Evolutionary conservation across 2,329 filamentous ascomycete genomes (phyloP).

Genomic region (Botryosphaeria agaves): DNA sequence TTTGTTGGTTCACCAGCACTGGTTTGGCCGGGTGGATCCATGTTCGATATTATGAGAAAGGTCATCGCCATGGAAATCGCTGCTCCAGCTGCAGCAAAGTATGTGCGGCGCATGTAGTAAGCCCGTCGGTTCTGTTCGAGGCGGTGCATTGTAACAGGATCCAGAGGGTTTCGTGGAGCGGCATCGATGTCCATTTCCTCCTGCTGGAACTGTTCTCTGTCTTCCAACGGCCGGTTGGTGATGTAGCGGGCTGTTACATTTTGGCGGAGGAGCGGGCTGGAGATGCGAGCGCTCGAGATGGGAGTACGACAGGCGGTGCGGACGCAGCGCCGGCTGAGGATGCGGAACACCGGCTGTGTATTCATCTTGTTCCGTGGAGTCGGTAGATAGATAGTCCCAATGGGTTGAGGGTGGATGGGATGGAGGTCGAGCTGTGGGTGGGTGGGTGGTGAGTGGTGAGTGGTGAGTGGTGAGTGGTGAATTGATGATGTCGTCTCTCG

Average conservation of each 20-base stretch:
- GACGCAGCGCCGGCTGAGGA: too few species aligned
- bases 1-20: neutral
- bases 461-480: neutral
- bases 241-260: too few species aligned
- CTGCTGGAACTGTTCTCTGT: too few species aligned
- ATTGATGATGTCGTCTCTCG: neutral
- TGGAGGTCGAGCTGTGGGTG: neutral
- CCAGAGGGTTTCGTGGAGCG: constrained; percentile 4
- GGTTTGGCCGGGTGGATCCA: constrained; percentile 12
- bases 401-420: neutral
- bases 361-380: too few species aligned
- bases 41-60: constrained; percentile 15
- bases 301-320: too few species aligned
- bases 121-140: constrained; percentile 14
- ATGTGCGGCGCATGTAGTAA: constrained; percentile 10
- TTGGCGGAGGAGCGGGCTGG: too few species aligned
- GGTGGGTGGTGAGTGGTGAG: neutral
- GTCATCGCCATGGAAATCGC: constrained; percentile 18
- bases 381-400: too few species aligned
- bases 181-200: neutral
- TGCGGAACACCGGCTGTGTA: too few species aligned
- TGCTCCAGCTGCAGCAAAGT: constrained; percentile 17
- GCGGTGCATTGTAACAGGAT: constrained; percentile 17
- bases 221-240: too few species aligned
- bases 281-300: too few species aligned